A percentile compares a stretch with the other conserved stretches of the same genome.
Evolutionary conservation across 2,329 filamentous ascomycete species (phyloP).

Genomic region (Ceratocystiopsis brevicomis): DNA sequence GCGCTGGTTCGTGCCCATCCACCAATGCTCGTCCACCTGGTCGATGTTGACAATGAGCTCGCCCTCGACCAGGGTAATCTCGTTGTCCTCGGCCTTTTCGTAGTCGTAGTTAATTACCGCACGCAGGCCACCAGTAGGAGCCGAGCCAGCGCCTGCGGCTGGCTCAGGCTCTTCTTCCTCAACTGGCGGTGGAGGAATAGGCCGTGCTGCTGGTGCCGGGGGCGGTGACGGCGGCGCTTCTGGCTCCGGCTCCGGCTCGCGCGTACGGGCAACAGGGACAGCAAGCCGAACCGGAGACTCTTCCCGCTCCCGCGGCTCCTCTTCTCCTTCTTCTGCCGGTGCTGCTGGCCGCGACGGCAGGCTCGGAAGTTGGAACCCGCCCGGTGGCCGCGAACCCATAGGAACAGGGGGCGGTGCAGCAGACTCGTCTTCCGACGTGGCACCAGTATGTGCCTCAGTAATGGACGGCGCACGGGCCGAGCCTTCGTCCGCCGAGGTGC

Average conservation of each 20-base stretch:
- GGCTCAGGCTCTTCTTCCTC: slow-evolving; percentile 43
- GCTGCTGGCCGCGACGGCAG: slow-evolving; percentile 40
- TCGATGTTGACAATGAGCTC: slow-evolving; percentile 82
- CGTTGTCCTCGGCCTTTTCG: slow-evolving; percentile 93
- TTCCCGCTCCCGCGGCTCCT: slow-evolving; percentile 30
- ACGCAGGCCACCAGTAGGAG: slow-evolving; percentile 23
- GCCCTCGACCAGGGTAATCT: slow-evolving; percentile 77
- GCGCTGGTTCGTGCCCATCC: slow-evolving; percentile 75
- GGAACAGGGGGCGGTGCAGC: slow-evolving; percentile 45
- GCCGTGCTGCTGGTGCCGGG: slow-evolving; percentile 22
- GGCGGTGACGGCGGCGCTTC: slow-evolving; percentile 35
- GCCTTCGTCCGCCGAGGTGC: slow-evolving; percentile 9
- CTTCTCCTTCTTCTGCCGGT: slow-evolving; percentile 35
- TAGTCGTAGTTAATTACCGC: slow-evolving; percentile 87
- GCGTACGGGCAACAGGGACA: slow-evolving; percentile 57
- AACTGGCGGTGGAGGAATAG: slow-evolving; percentile 26
- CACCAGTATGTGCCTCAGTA: too few relatives aligned
- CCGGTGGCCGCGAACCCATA: slow-evolving; percentile 48
- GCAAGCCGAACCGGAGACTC: slow-evolving; percentile 69
- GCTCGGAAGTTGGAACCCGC: slow-evolving; percentile 62
- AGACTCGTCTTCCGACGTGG: slow-evolving; percentile 22
- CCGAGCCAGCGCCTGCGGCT: slow-evolving; percentile 24
- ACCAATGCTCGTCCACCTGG: slow-evolving; percentile 97
- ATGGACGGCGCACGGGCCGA: too few relatives aligned
- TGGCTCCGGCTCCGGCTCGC: slow-evolving; percentile 26